Evolutionary conservation across 208 protist species (phyloP).

Genomic region (Leishmania braziliensis): DNA sequence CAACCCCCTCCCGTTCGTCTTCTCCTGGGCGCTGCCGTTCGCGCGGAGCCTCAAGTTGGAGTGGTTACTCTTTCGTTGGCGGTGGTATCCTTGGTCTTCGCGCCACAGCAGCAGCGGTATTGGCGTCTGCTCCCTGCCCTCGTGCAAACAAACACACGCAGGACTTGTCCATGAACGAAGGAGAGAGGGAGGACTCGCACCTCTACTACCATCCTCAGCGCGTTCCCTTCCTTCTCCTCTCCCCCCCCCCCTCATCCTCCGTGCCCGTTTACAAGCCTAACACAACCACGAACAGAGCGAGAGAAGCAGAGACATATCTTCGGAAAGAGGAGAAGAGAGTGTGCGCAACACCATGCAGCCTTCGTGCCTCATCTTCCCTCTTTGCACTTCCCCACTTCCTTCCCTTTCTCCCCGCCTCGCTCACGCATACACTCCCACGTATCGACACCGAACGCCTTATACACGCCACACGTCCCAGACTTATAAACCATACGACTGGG

Average conservation of each 20-base stretch:
- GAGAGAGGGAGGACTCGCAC: too few relatives aligned
- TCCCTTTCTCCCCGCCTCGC: background rate
- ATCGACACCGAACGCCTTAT: background rate
- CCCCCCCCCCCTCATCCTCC: background rate
- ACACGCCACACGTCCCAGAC: background rate
- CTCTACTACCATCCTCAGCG: background rate
- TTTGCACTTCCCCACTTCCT: background rate
- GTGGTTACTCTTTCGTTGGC: background rate
- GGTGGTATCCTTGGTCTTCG: background rate
- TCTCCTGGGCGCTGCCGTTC: background rate
- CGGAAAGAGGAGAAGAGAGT: background rate
- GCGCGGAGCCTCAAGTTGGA: background rate
- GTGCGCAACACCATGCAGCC: background rate
- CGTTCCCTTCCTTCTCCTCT: background rate
- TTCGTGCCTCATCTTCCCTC: background rate
- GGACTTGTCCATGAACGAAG: too few relatives aligned
- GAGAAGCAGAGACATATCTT: background rate
- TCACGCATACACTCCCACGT: background rate
- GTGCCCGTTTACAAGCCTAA: background rate
- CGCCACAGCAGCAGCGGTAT: background rate
- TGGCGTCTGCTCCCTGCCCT: background rate
- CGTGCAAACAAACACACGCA: conserved; percentile 8
- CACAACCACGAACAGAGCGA: background rate
- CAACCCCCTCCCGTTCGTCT: background rate
- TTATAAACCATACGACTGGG: background rate